phyloP scores from a whole-genome alignment of 164 flowering plant species.

The grape (Vitis vinifera) region DNA sequence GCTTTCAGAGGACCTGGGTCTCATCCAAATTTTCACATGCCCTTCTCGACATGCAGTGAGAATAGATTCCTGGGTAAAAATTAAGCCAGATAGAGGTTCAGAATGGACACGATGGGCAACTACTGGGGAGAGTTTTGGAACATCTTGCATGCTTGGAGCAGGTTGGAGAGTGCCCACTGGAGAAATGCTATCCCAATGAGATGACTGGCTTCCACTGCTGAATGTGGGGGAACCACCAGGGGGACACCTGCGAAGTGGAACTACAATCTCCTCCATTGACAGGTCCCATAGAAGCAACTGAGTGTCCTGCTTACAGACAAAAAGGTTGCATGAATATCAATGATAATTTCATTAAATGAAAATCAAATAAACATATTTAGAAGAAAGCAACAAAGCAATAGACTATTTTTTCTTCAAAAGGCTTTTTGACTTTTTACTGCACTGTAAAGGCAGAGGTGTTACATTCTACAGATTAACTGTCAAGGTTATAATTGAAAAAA shows the following conservation, averaged over 20 bases:
- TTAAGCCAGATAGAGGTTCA: constrained; percentile 89
- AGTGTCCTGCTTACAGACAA: constrained; percentile 66
- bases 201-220: constrained; percentile 80
- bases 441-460: too few relatives aligned
- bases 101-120: constrained; percentile 89
- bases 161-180: constrained; percentile 87
- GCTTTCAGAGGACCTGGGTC: constrained; percentile 68
- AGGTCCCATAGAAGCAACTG: constrained; percentile 93
- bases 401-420: too few relatives aligned
- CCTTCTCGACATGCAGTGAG: constrained; percentile 92
- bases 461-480: too few relatives aligned
- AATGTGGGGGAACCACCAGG: constrained; percentile 93
- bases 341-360: too few relatives aligned
- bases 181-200: constrained; percentile 73
- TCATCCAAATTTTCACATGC: constrained; percentile 85
- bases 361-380: too few relatives aligned
- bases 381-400: too few relatives aligned
- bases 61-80: constrained; percentile 81
- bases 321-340: neutral
- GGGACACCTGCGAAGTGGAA: constrained; percentile 69
- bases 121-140: constrained; percentile 89
- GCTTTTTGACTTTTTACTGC: too few relatives aligned
- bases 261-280: constrained; percentile 91
- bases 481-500: too few relatives aligned
- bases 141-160: constrained; percentile 92